phyloP scores from a whole-genome alignment of 306 rosid species.

The Cicer bijugum region DNA sequence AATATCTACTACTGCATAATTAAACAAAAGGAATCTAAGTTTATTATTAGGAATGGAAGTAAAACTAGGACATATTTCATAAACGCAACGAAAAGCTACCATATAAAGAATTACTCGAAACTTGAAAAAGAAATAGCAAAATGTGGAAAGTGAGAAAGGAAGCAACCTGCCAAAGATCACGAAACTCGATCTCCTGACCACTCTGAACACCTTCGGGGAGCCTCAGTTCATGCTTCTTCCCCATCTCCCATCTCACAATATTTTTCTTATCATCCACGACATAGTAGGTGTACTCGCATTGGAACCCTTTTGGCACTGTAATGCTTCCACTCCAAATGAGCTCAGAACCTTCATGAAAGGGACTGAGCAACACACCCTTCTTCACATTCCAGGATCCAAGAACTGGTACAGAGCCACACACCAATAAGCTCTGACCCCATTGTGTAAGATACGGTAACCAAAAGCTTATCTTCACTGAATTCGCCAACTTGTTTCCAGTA shows the following conservation, averaged over 20 bases:
- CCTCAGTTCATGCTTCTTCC: slow-evolving; percentile 65
- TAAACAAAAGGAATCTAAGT: slow-evolving; percentile 21
- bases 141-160: slow-evolving; percentile 34
- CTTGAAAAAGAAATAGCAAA: slow-evolving; percentile 7
- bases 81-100: slow-evolving; percentile 12
- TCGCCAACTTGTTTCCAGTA: slow-evolving; percentile 56
- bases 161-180: slow-evolving; percentile 96
- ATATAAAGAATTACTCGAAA: slow-evolving; percentile 10
- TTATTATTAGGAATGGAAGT: background rate
- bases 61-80: slow-evolving; percentile 13
- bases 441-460: slow-evolving; percentile 79
- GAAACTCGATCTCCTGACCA: slow-evolving; percentile 74
- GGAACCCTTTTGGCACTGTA: slow-evolving; percentile 67
- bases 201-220: slow-evolving; percentile 66
- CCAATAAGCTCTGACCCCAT: slow-evolving; percentile 89
- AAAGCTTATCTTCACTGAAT: slow-evolving; percentile 75
- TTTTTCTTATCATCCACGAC: slow-evolving; percentile 80
- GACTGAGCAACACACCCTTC: slow-evolving; percentile 74
- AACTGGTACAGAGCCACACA: slow-evolving; percentile 80
- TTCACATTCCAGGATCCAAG: slow-evolving; percentile 93
- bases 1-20: slow-evolving; percentile 10
- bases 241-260: slow-evolving; percentile 77
- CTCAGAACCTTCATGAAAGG: slow-evolving; percentile 72
- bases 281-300: slow-evolving; percentile 73
- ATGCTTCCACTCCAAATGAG: slow-evolving; percentile 82